Conservation (phyloP, 129 eudicot genomes). For the carrot (Daucus carota) region DH1_v3.0 NC_030382.2:44225501-44226000, state of each 20-base stretch:
- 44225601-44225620: not conserved
- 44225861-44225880: conserved; percentile 54
- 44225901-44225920: conserved; percentile 77
- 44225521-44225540: conserved; percentile 70
- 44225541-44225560: conserved; percentile 63
- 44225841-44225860: conserved; percentile 31
- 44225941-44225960: conserved; percentile 87
- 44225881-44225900: conserved; percentile 67
- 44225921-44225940: conserved; percentile 65
- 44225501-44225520: conserved; percentile 94
- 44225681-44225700: conserved; percentile 79
- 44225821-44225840: conserved; percentile 80
- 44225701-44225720: conserved; percentile 84
- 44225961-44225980: conserved; percentile 55
- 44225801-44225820: conserved; percentile 76
- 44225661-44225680: not conserved
- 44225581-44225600: conserved; percentile 61
- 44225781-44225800: conserved; percentile 66
- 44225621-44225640: not conserved
- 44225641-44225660: not conserved
- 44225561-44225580: conserved; percentile 58
- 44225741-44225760: conserved; percentile 89
- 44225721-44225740: conserved; percentile 84
- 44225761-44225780: conserved; percentile 98
- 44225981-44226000: conserved; percentile 98